Evolutionary conservation across 768 basidiomycete species (phyloP).

Genomic region (Holtermannia corniformis): DNA sequence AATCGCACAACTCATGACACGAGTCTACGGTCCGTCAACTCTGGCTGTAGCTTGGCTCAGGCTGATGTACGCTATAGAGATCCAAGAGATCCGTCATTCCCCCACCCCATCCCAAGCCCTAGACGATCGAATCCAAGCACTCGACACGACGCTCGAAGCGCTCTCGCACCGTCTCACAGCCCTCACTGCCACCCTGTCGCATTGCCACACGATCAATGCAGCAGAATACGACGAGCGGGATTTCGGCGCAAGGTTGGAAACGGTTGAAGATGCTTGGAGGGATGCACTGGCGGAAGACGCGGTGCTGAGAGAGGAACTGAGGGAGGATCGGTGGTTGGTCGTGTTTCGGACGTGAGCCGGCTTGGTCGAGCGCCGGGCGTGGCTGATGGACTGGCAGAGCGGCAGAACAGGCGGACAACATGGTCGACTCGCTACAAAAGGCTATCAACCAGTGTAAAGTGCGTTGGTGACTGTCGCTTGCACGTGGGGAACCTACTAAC

Average conservation of each 20-base stretch:
- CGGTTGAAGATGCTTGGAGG: constrained; percentile 70
- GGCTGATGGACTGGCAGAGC: constrained; percentile 47
- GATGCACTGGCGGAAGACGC: constrained; percentile 68
- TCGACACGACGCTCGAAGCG: constrained; percentile 68
- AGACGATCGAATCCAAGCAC: constrained; percentile 49
- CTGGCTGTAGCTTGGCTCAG: background rate
- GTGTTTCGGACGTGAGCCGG: constrained; percentile 66
- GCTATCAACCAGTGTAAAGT: constrained; percentile 84
- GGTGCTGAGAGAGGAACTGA: constrained; percentile 77
- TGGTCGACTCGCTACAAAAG: constrained; percentile 95
- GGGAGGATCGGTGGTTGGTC: constrained; percentile 93
- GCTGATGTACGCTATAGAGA: constrained; percentile 49
- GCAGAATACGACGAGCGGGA: constrained; percentile 45
- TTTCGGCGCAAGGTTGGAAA: constrained; percentile 63
- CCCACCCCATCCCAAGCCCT: constrained; percentile 43
- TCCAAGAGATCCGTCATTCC: constrained; percentile 85
- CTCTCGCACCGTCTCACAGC: constrained; percentile 40
- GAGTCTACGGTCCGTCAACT: background rate
- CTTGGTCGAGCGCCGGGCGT: background rate
- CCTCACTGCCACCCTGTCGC: constrained; percentile 39
- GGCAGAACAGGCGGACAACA: constrained; percentile 80
- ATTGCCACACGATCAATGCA: constrained; percentile 35
- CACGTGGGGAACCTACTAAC: no score
- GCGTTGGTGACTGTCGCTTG: no score
- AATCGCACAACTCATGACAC: background rate